Base-by-base conservation (phyloP, 352 stramenopile species). In the Plasmopara muralis region DNA sequence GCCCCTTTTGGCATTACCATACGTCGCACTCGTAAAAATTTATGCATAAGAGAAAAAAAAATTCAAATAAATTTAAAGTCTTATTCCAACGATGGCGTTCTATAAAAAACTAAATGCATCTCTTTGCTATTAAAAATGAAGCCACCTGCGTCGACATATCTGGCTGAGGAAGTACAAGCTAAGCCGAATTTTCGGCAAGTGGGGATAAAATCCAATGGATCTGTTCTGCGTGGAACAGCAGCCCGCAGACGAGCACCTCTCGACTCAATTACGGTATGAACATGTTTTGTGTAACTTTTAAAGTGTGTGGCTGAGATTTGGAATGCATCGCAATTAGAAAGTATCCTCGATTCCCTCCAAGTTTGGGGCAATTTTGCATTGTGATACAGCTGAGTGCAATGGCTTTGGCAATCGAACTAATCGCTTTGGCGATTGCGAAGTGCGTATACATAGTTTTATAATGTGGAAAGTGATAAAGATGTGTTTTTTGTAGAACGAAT, bases 311-410 rank as follows among this genome's bases (percentile, higher is more conserved):
- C 28, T 34, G 29, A 47, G 20, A 53, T 40, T 12, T 35, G 7
- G 31, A 41, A 2, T 38, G 20, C 9, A 58, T n/a, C n/a, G n/a
- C n/a, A n/a, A n/a, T 41, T 41, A 78, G 72, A 70, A 72, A 64
- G 64, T 83, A 44, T 67, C 75, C 31, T 90, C 80, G 34, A 90
- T 90, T 57, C 80, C 80, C 20, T 88, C 77, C 59, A 90, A 87
- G 47, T 87, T 77, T 63, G 80, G 87, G 66, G 88, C 73, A 0
- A 66, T 88, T 39, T 48, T 88, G 39, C 72, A 86, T 53, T 60
- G 66, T n/a, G 74, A 85, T 31, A 43, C 70, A 0, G 69, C 66
- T 28, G 80, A 88, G 55, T 62, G 62, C 39, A 80, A 87, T 53
- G 80, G 71, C 0, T 90, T 90, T 52, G 75, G 77, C 29, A 78